These are phyloP conservation scores for Aspergillus terreus DNA, from an alignment of 2,329 filamentous ascomycete species.

Conservation along the genomic window DNA sequence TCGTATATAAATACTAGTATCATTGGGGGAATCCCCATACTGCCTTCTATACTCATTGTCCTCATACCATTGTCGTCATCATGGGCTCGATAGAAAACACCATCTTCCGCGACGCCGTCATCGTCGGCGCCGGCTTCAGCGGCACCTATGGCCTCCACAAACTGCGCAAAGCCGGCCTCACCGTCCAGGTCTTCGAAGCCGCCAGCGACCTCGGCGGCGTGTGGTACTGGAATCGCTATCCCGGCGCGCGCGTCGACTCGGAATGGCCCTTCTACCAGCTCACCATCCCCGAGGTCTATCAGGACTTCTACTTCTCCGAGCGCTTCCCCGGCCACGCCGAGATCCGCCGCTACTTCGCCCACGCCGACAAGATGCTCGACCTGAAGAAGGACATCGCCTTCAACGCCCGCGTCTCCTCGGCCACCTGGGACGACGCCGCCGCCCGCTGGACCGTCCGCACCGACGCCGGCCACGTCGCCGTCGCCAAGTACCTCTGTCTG, in stretches of 20 bases:
- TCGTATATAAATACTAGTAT: too few relatives aligned
- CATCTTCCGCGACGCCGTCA: conserved; percentile 44
- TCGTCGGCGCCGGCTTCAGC: conserved; percentile 40
- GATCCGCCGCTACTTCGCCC: conserved; percentile 45
- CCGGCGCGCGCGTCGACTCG: background rate
- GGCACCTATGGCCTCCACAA: conserved; percentile 35
- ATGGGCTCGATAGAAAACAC: background rate
- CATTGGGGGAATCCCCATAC: too few relatives aligned
- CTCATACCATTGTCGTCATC: background rate
- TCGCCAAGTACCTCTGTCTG: conserved; percentile 47
- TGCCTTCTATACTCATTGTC: background rate
- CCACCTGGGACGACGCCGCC: conserved; percentile 33
- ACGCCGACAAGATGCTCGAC: conserved; percentile 43
- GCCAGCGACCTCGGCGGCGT: conserved; percentile 14
- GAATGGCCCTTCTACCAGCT: background rate
- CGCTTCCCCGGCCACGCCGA: conserved; percentile 33
- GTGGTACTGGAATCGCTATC: conserved; percentile 1
- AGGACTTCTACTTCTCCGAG: conserved; percentile 43
- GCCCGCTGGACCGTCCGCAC: conserved; percentile 45
- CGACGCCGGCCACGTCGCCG: conserved; percentile 39
- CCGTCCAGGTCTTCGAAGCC: conserved; percentile 37
- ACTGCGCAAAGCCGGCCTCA: conserved; percentile 36
- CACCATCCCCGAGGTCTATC: conserved; percentile 47
- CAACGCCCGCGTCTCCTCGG: conserved; percentile 24
- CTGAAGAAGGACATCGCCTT: conserved; percentile 46